Percentiles rank a stretch among this genome's conserved stretches.
These are phyloP conservation scores for Rubia yunnanensis DNA, from an alignment of 257 asterid species.

Conservation along the genomic window DNA sequence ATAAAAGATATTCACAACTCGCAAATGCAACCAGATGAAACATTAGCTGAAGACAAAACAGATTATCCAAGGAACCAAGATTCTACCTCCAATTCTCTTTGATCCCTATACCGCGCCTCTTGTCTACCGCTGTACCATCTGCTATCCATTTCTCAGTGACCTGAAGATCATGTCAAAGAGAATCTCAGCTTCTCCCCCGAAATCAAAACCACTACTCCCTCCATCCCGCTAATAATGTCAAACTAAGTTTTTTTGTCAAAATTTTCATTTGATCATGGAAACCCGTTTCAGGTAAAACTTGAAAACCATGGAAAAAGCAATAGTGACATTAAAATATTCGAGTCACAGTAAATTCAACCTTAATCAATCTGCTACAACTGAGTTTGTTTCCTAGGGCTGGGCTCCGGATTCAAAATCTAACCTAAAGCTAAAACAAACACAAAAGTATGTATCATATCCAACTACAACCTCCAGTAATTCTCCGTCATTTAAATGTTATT, in stretches of 20 bases:
- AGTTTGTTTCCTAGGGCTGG: neutral
- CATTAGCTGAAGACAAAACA: neutral
- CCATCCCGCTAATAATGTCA: neutral
- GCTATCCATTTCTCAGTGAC: conserved; percentile 42
- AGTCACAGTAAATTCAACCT: neutral
- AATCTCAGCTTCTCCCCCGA: neutral
- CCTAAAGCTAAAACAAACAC: neutral
- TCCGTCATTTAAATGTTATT: neutral
- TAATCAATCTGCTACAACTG: neutral
- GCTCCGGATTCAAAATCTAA: neutral
- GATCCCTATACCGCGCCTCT: conserved; percentile 48
- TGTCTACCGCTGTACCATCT: conserved; percentile 55
- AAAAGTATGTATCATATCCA: neutral
- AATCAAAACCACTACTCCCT: neutral
- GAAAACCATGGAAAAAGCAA: no score
- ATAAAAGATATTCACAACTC: neutral
- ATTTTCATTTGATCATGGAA: neutral
- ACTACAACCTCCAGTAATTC: no score
- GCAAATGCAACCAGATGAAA: neutral
- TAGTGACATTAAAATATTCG: neutral
- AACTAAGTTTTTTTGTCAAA: neutral
- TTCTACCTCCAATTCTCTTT: conserved; percentile 49
- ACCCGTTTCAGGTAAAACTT: neutral
- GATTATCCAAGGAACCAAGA: neutral
- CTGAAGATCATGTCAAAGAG: conserved; percentile 7